Conservation (phyloP, 2,329 filamentous ascomycete genomes). For the Aspergillus pseudoviridinutans region DNA sequence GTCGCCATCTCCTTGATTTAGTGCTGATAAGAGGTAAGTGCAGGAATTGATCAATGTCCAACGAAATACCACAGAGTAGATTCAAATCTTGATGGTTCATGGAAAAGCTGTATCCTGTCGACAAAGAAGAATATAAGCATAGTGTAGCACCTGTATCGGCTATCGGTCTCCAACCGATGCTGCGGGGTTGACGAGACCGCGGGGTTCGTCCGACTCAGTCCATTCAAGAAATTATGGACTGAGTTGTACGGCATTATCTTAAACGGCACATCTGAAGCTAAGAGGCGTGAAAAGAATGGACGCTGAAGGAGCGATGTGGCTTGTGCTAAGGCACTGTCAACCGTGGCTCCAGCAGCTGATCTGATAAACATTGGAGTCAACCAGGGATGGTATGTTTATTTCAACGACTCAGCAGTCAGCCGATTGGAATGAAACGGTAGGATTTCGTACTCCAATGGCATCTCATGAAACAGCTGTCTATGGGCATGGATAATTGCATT, state of each 20-base stretch:
- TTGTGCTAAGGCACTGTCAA: not conserved
- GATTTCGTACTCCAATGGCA: not conserved
- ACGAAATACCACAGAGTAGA: not conserved
- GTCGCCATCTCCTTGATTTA: not conserved
- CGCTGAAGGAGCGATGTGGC: not conserved
- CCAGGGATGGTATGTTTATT: no score
- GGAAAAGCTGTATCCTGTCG: not conserved
- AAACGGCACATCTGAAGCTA: no score
- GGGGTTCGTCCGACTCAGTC: slow-evolving; percentile 12
- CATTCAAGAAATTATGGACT: not conserved
- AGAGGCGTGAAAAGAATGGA: not conserved
- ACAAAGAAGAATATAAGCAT: not conserved
- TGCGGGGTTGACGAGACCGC: slow-evolving; percentile 21
- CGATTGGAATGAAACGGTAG: no score
- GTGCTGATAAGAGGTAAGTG: no score
- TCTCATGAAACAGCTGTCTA: not conserved
- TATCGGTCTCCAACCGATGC: slow-evolving; percentile 22
- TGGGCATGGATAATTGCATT: not conserved
- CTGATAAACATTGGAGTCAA: not conserved
- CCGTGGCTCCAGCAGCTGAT: not conserved
- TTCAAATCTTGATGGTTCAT: no score
- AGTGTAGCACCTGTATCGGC: slow-evolving; percentile 5
- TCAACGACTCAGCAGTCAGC: no score
- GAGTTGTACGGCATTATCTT: not conserved
- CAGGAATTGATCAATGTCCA: not conserved